Evolutionary conservation across 2,329 filamentous ascomycete genomes (phyloP).

Genomic region (Botrytis squamosa): DNA sequence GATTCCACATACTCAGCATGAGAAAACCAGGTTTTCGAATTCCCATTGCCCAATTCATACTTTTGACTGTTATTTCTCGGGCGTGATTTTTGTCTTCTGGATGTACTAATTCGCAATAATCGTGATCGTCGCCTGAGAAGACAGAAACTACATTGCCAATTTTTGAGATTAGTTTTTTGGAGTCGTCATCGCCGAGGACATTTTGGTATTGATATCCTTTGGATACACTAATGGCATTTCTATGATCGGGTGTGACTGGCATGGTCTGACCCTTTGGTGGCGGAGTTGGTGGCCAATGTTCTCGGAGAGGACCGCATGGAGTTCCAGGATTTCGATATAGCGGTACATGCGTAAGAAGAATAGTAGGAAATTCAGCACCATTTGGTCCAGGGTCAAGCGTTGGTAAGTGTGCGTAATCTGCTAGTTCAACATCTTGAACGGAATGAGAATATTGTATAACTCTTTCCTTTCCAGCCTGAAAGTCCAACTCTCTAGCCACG

Average conservation of each 20-base stretch:
- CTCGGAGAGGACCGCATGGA: conserved; percentile 82
- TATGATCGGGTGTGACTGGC: conserved; percentile 60
- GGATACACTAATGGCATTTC: conserved; percentile 74
- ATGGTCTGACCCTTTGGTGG: conserved; percentile 57
- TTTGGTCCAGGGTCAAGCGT: conserved; percentile 46
- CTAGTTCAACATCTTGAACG: conserved; percentile 52
- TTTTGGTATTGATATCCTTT: conserved; percentile 96
- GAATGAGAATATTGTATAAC: conserved; percentile 57
- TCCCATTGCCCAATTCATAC: conserved; percentile 94
- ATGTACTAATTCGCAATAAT: conserved; percentile 91
- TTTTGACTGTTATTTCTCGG: conserved; percentile 90
- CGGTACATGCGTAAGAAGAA: conserved; percentile 88
- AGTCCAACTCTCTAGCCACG: conserved; percentile 65
- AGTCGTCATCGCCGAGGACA: conserved; percentile 76
- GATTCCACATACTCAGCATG: conserved; percentile 89
- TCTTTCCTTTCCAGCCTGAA: conserved; percentile 57
- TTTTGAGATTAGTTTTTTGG: conserved; percentile 70
- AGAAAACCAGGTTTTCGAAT: conserved; percentile 84
- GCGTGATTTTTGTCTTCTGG: conserved; percentile 57
- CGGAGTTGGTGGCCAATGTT: conserved; percentile 73
- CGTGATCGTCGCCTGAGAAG: conserved; percentile 96
- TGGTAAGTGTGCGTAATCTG: conserved; percentile 42
- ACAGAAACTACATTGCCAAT: conserved; percentile 80
- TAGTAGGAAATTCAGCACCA: conserved; percentile 70
- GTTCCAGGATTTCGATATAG: conserved; percentile 79